Evolutionary conservation across 441 rosid genomes (phyloP).

Genomic region (Raphanus hybrid): DNA sequence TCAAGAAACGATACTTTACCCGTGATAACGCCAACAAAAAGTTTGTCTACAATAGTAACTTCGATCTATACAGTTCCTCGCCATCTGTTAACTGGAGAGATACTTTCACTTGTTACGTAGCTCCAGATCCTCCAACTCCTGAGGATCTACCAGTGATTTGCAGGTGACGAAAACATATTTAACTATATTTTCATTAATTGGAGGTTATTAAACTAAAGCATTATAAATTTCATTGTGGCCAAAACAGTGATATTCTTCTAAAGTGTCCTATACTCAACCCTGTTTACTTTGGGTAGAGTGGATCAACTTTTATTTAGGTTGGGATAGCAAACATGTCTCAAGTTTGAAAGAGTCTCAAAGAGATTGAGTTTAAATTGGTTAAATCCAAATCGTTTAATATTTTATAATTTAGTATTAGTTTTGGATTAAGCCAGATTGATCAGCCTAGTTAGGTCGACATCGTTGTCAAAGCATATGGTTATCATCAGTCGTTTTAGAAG

Average conservation of each 20-base stretch:
- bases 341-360: neutral
- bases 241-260: too few species aligned
- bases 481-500: neutral
- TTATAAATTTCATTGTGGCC: too few species aligned
- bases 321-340: too few species aligned
- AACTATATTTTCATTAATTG: neutral
- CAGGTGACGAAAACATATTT: neutral
- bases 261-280: neutral
- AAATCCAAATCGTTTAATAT: neutral
- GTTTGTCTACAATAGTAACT: constrained; percentile 45
- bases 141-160: neutral
- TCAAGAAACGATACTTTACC: constrained; percentile 36
- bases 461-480: neutral
- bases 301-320: too few species aligned
- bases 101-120: constrained; percentile 40
- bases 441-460: neutral
- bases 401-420: neutral
- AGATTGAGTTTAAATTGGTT: neutral
- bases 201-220: neutral
- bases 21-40: constrained; percentile 36
- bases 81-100: constrained; percentile 23
- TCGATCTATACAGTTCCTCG: constrained; percentile 44
- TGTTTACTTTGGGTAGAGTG: neutral
- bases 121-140: constrained; percentile 44
- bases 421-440: neutral